These are phyloP conservation scores for Linnemannia zychae DNA, from an alignment of 192 early-diverging fungal species.

Conservation along the genomic window DNA sequence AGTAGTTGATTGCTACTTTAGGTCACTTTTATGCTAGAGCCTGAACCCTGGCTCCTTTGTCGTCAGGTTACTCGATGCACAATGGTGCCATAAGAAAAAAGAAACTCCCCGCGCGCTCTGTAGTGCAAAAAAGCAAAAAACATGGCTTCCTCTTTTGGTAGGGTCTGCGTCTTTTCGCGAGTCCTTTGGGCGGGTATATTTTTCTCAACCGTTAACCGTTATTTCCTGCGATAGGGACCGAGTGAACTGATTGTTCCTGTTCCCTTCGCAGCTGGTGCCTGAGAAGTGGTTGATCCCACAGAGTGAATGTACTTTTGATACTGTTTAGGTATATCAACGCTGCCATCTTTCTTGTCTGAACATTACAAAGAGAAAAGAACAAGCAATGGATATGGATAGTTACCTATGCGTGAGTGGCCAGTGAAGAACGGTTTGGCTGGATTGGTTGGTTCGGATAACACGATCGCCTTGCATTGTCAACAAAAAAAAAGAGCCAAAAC, in stretches of 20 bases:
- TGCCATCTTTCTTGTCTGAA: too few relatives aligned
- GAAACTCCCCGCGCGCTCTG: background rate
- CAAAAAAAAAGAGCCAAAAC: background rate
- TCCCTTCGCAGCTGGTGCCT: too few relatives aligned
- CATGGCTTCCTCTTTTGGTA: slow-evolving; percentile 33
- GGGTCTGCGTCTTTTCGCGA: background rate
- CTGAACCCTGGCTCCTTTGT: background rate
- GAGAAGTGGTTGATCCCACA: too few relatives aligned
- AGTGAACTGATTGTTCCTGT: too few relatives aligned
- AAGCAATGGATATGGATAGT: too few relatives aligned
- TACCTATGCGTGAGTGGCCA: background rate
- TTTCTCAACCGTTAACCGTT: background rate
- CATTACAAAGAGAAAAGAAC: too few relatives aligned
- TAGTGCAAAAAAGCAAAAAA: background rate
- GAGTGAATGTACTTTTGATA: too few relatives aligned
- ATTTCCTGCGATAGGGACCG: background rate
- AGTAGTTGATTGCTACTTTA: background rate
- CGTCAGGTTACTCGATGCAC: background rate
- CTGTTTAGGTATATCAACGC: too few relatives aligned
- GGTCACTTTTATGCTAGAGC: background rate
- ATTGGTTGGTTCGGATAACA: background rate
- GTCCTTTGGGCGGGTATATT: background rate
- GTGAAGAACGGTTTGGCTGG: background rate
- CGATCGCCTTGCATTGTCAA: background rate
- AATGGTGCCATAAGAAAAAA: background rate